Evolutionary conservation across 2,329 filamentous ascomycete species (phyloP).

Genomic region (Beauveria australis): DNA sequence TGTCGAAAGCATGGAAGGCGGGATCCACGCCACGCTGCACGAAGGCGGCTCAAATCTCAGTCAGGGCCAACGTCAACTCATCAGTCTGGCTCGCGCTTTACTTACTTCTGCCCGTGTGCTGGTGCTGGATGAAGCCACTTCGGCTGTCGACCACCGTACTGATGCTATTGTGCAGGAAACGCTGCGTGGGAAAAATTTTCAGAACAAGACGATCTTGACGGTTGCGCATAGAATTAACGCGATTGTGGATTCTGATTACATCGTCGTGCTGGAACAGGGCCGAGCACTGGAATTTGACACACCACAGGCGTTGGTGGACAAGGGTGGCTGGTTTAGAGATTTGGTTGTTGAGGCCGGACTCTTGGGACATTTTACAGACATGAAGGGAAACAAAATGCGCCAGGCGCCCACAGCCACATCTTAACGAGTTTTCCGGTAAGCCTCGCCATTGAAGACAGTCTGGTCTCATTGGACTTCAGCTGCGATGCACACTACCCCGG

Average conservation of each 20-base stretch:
- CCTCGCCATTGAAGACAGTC: too few species aligned
- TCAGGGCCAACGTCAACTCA: slow-evolving; percentile 78
- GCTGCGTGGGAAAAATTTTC: slow-evolving; percentile 53
- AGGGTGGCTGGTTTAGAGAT: slow-evolving; percentile 61
- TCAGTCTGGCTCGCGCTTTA: slow-evolving; percentile 81
- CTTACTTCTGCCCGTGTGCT: slow-evolving; percentile 86
- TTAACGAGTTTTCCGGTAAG: too few species aligned
- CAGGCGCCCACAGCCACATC: neutral
- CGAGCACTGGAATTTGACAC: slow-evolving; percentile 79
- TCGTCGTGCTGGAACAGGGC: slow-evolving; percentile 81
- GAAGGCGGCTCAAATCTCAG: slow-evolving; percentile 91
- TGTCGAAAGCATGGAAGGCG: slow-evolving; percentile 69
- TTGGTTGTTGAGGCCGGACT: slow-evolving; percentile 20
- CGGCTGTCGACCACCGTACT: slow-evolving; percentile 53
- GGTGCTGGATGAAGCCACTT: slow-evolving; percentile 85
- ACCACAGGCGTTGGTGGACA: slow-evolving; percentile 62
- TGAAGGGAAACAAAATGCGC: neutral
- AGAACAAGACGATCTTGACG: slow-evolving; percentile 86
- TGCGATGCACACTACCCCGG: too few species aligned
- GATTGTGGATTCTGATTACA: slow-evolving; percentile 70
- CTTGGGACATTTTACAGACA: slow-evolving; percentile 3
- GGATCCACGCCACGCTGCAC: slow-evolving; percentile 72
- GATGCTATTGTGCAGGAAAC: slow-evolving; percentile 51
- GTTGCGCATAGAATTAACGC: slow-evolving; percentile 93
- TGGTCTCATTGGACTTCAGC: too few species aligned